A percentile compares a stretch with the other conserved stretches of the same genome.
Conservation (phyloP, 208 protist species). For the Trichomonas tenax region DNA sequence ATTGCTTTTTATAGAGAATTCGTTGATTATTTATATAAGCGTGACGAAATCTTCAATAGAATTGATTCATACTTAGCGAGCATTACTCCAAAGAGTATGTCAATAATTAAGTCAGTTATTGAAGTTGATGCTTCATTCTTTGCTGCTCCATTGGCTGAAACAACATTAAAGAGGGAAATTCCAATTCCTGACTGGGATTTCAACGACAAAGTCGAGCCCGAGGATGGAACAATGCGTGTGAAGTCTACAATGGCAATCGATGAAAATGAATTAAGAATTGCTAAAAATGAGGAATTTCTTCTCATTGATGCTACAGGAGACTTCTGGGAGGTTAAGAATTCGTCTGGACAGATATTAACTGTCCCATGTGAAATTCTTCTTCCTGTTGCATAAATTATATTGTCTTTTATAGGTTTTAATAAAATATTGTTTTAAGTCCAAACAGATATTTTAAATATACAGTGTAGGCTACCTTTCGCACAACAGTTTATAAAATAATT, state of each 20-base stretch:
- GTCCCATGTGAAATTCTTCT: not conserved
- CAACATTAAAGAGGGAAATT: not conserved
- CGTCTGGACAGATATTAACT: not conserved
- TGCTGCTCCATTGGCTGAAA: not conserved
- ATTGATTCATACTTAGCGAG: not conserved
- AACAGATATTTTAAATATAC: too few species aligned
- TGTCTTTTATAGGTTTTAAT: too few species aligned
- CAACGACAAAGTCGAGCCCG: not conserved
- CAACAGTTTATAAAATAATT: not conserved
- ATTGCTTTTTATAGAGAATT: not conserved
- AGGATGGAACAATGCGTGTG: not conserved
- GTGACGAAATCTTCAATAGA: not conserved
- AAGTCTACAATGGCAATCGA: not conserved
- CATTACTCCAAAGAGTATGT: not conserved
- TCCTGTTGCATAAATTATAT: not conserved
- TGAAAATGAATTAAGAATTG: not conserved
- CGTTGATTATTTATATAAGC: not conserved
- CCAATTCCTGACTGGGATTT: not conserved
- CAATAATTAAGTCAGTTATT: not conserved
- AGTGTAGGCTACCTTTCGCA: too few species aligned
- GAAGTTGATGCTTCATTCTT: not conserved
- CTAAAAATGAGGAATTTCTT: not conserved
- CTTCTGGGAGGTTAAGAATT: not conserved
- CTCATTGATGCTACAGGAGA: not conserved
- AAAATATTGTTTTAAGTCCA: too few species aligned